Evolutionary conservation across 2,329 filamentous ascomycete species (phyloP).

Genomic region (Madurella mycetomatis): DNA sequence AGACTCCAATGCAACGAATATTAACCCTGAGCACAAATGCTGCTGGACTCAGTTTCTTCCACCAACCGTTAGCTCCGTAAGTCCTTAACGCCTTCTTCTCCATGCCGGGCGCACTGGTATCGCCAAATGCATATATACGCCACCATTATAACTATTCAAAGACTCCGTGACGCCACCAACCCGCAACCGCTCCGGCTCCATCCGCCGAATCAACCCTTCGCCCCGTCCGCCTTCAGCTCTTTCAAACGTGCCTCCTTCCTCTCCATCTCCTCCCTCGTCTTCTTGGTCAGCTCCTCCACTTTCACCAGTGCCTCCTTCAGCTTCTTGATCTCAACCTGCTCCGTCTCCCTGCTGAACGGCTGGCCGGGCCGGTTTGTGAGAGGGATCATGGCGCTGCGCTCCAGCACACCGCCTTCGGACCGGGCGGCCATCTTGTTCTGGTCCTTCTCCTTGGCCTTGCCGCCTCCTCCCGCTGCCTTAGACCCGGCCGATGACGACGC

Average conservation of each 20-base stretch:
- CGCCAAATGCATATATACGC: background rate
- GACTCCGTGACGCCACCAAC: background rate
- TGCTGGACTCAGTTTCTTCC: too few relatives aligned
- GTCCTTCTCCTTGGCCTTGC: constrained; percentile 41
- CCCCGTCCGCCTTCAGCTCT: constrained; percentile 54
- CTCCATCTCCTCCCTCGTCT: constrained; percentile 57
- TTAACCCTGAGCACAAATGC: too few relatives aligned
- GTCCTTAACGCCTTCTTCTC: constrained; percentile 3
- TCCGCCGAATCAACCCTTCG: constrained; percentile 15
- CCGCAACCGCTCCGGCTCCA: background rate
- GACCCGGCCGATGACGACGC: background rate
- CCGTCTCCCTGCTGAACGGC: constrained; percentile 69
- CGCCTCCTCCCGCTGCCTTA: constrained; percentile 29
- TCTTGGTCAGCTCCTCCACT: constrained; percentile 56
- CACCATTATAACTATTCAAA: background rate
- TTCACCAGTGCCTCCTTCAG: constrained; percentile 60
- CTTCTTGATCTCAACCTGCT: constrained; percentile 58
- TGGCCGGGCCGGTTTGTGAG: constrained; percentile 60
- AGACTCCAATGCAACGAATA: too few relatives aligned
- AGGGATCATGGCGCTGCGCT: constrained; percentile 72
- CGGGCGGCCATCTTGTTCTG: constrained; percentile 28
- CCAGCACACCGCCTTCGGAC: constrained; percentile 51
- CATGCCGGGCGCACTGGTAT: background rate
- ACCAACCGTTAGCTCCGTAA: too few relatives aligned
- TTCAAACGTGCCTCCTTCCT: constrained; percentile 59